Conservation (phyloP, 1,139 yeast genomes). For the Trichomonascaceae sp. region DNA sequence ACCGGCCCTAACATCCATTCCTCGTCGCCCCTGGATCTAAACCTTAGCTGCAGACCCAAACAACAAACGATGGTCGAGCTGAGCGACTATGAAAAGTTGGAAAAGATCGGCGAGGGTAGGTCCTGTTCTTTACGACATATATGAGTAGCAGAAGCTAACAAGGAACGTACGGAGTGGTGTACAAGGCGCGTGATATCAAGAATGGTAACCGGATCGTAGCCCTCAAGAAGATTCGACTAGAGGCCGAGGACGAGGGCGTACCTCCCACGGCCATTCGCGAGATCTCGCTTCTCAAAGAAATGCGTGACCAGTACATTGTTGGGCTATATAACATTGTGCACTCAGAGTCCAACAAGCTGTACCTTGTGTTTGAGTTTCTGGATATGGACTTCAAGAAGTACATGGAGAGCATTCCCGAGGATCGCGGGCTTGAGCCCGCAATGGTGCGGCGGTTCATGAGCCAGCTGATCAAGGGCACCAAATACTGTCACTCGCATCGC, state of each 20-base stretch:
- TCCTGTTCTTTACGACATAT: slow-evolving; percentile 3
- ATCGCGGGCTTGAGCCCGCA: slow-evolving; percentile 77
- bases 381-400: slow-evolving; percentile 92
- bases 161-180: slow-evolving; percentile 95
- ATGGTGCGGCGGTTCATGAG: slow-evolving; percentile 90
- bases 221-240: slow-evolving; percentile 83
- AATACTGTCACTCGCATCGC: slow-evolving; percentile 91
- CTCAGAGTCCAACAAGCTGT: slow-evolving; percentile 88
- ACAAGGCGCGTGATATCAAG: slow-evolving; percentile 82
- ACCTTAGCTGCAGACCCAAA: too few species aligned
- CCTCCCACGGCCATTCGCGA: slow-evolving; percentile 98
- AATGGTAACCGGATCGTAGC: slow-evolving; percentile 91
- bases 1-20: too few species aligned
- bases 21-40: too few species aligned
- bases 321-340: slow-evolving; percentile 88
- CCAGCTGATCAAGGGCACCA: slow-evolving; percentile 84
- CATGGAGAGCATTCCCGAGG: slow-evolving; percentile 92
- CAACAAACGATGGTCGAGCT: slow-evolving; percentile 59
- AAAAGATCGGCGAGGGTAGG: slow-evolving; percentile 89
- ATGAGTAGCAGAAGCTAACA: neutral
- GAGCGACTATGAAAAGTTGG: slow-evolving; percentile 84
- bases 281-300: slow-evolving; percentile 82
- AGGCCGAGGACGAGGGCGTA: slow-evolving; percentile 97
- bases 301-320: slow-evolving; percentile 86
- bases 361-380: slow-evolving; percentile 83